Evolutionary conservation across 148 eudicot genomes (phyloP), one percentile per base, ranked within the genome.

Genomic region (Camellia japonica): DNA sequence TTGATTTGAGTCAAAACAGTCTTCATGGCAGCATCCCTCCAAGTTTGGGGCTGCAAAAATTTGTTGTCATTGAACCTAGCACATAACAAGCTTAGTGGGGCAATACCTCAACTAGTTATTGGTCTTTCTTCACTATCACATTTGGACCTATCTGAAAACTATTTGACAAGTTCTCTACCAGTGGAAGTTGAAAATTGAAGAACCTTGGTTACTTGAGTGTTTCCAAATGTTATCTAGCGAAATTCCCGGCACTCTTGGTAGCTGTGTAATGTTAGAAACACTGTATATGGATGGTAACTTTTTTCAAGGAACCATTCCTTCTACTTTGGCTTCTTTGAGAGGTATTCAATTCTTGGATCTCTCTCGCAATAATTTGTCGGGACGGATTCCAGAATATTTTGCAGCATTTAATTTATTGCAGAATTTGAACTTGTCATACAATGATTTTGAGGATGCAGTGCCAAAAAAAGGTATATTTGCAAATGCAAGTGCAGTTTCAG

Each of bases 381-480:
- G 84, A 3, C 1, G 14, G 19, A 73, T 82, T 18, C 63, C 63
- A 60, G 11, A 18, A 60, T 60, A 15, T 18, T 60, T 60, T 0
- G 19, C 15, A 0, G 58, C 20, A 62, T 66, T 83, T 2, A 19
- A 47, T 15, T 67, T 86, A 75, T 46, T 44, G 66, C 18, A 3
- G 19, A 60, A 3, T 15, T 72, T 83, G 2, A 67, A 79, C 23
- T 23, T 86, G 61, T 82, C 87, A 5, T 54, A 76, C 56, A 86
- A 86, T 52, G 75, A 70, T 68, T 65, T 86, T 70, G 82, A 83
- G 78, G 86, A 86, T 62, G 82, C 70, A 56, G 77, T 86, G 14
- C 88, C 88, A 8, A 72, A 4, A n/a, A 42, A 13, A 16, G 83
- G 87, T 2, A 20, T 76, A 30, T 84, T 86, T 44, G 4, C 46